Evolutionary conservation across 352 stramenopile genomes (phyloP), one percentile per base, ranked within the genome.

Genomic region (Thalassiosira livingstoniorum): DNA sequence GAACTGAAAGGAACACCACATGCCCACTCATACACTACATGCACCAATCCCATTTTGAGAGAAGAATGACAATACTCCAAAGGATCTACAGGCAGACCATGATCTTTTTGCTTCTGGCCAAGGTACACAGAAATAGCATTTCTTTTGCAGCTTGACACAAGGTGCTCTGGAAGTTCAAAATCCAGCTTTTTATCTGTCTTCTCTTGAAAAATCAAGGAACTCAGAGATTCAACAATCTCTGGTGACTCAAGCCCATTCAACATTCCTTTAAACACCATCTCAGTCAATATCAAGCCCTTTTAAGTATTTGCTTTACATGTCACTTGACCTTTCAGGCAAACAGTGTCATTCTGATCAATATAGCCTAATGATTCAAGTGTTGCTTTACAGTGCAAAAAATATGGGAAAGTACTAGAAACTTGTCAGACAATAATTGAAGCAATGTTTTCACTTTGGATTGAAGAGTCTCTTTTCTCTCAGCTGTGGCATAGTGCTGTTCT

Each of bases 201-300:
- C 78, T 98, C 96, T 77, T 99, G 96, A 85, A 98, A 99, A 39
- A 99, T 97, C 0, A 99, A 86, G 42, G 96, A 95, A 69, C 96
- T 98, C 3, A 99, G 91, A 66, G 98, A 93, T 18, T 96, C 97
- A 10, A 98, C 98, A 63, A 98, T 98, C 90, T 99, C 97, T 68
- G 98, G 95, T 2, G 98, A 97, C 75, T 98, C 95, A 5, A 99
- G 88, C 21, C 96, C 95, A 37, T 97, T 97, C 29, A 99, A 83
- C 27, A 99, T 94, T 62, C 99, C 99, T 82, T 98, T 96, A 83
- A 99, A 99, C 37, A 99, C 97, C 93, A 99, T 98, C 88, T 99
- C 98, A 0, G 97, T 99, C 21, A 98, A 90, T 71, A 99, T 95
- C 10, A 99, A 89, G 70, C 99, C 97, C 74, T 99, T 96, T 73